A percentile compares a stretch with the other conserved stretches of the same genome.
Evolutionary conservation across 305 asterid species (phyloP).

Genomic region (Fraxinus baroniana): DNA sequence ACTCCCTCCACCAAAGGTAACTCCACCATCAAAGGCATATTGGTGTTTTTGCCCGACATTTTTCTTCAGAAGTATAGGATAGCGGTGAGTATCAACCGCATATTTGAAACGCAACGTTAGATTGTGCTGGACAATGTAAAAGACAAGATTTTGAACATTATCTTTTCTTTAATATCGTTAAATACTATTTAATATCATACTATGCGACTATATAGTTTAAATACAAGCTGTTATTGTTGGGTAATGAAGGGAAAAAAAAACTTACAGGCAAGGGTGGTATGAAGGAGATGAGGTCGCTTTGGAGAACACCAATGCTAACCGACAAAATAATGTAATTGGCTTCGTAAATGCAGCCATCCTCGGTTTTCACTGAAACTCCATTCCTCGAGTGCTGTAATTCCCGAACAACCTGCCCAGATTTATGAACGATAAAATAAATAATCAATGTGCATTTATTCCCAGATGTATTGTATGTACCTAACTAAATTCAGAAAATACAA

Average conservation of each 20-base stretch:
- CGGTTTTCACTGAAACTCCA: conserved; percentile 74
- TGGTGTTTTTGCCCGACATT: not conserved
- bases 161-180: not conserved
- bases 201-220: not conserved
- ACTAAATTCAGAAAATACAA: conserved; percentile 17
- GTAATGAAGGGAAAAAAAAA: not conserved
- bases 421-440: conserved; percentile 28
- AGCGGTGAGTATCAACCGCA: not conserved
- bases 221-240: not conserved
- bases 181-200: not conserved
- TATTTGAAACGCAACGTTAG: not conserved
- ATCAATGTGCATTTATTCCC: conserved; percentile 30
- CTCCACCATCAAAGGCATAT: not conserved
- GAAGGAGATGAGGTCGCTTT: conserved; percentile 71
- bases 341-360: conserved; percentile 82
- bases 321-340: conserved; percentile 83
- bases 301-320: conserved; percentile 90
- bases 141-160: not conserved
- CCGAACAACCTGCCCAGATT: conserved; percentile 71
- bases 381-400: conserved; percentile 85
- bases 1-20: not conserved
- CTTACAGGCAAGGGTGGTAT: conserved; percentile 78
- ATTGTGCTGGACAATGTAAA: not conserved
- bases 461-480: not conserved
- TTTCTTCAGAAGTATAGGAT: not conserved